Base-by-base conservation (phyloP, 2,329 filamentous ascomycete genomes). In the Lachnellula hyalina region DNA sequence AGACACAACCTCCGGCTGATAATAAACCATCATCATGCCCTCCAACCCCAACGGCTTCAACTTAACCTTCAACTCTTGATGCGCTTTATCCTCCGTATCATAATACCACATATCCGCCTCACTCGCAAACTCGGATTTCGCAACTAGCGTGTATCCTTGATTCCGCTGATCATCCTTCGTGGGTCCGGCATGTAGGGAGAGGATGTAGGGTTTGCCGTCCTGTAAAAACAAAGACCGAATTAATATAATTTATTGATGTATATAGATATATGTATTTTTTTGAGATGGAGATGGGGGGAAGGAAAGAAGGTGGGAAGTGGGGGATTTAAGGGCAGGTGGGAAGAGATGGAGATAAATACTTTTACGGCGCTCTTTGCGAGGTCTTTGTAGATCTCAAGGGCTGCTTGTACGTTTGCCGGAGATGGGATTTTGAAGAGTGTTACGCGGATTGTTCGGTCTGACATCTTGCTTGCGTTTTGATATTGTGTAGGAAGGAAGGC, bases 51-150 rank as follows among this genome's bases (percentile, higher is more conserved):
- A 52, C 0, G 12, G 28, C 54, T 60, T 63, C 0, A 23, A 58
- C 34, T 52, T 51, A 8, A 14, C 52, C 61, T 66, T 80, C 59
- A 85, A 68, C 25, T 70, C 73, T 54, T 71, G 71, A 61, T 85
- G 82, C 34, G 80, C 80, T 61, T 74, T 74, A 60, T 80, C 83
- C 48, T 77, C 72, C 2, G 70, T 72, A 64, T 85, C 82, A 63
- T 84, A 85, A 64, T 77, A 85, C 46, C 79, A 72, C 77, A 84
- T 80, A 61, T 84, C 82, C 11, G 80, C 79, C 46, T 78, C 51
- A 12, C 71, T 77, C 14, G 73, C 72, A 60, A 85, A 84, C 4
- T 75, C 75, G 11, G 75, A 79, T 56, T 77, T 75, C 1, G 77
- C 76, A 5, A 76, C 72, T 32, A 84, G 49, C 11, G 77, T 84